phyloP scores from a whole-genome alignment of 352 stramenopile species.

The Stramenopiles sp. region DNA sequence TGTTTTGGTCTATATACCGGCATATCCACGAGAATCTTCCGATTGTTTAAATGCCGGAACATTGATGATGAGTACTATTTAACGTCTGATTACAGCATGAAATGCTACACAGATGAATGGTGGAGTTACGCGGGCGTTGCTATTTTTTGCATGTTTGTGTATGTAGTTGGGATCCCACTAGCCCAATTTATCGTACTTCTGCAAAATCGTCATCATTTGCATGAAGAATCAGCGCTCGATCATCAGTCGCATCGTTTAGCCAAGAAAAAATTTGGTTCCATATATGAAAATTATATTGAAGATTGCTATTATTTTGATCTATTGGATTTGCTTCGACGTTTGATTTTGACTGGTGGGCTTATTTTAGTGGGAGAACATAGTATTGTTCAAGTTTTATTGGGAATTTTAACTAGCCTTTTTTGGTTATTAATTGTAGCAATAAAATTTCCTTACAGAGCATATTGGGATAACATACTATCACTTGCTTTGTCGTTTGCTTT shows the following conservation, averaged over 20 bases:
- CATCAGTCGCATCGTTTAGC: not conserved
- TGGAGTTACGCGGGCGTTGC: not conserved
- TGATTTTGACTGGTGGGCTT: not conserved
- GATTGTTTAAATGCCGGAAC: not conserved
- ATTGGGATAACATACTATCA: not conserved
- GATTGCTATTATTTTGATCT: not conserved
- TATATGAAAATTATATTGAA: not conserved
- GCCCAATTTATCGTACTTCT: not conserved
- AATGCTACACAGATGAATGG: not conserved
- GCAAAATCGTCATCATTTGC: not conserved
- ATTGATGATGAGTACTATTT: not conserved
- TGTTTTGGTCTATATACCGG: not conserved
- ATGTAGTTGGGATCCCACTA: not conserved
- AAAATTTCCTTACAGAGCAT: not conserved
- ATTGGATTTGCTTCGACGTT: not conserved
- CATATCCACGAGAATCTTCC: not conserved
- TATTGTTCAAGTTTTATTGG: not conserved
- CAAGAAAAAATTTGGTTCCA: not conserved
- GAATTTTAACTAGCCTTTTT: not conserved
- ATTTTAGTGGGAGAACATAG: not conserved
- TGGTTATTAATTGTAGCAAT: not conserved
- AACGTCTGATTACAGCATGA: not conserved
- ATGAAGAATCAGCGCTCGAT: not conserved
- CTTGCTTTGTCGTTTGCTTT: not conserved
- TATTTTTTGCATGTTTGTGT: not conserved